Conservation (phyloP, 805 yeast genomes). For the Phaffomyces antillensis region DNA sequence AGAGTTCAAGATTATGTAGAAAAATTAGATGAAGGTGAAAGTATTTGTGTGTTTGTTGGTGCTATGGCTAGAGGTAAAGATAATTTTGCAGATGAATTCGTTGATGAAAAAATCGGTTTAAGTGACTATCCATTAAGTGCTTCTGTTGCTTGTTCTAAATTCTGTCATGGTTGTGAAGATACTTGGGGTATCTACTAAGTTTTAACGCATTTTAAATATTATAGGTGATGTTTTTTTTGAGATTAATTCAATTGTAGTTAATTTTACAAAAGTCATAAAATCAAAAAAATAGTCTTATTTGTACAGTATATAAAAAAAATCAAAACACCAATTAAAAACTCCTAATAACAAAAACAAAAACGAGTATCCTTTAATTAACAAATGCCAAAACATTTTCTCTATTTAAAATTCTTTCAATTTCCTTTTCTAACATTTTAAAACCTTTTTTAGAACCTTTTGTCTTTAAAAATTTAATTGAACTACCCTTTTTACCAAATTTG, state of each 20-base stretch:
- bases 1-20: conserved; percentile 83
- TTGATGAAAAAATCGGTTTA: conserved; percentile 93
- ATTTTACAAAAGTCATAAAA: neutral
- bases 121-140: conserved; percentile 95
- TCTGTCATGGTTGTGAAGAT: conserved; percentile 98
- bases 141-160: conserved; percentile 95
- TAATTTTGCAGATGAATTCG: conserved; percentile 93
- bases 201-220: neutral
- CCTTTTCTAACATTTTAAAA: conserved; percentile 50
- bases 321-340: neutral
- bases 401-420: conserved; percentile 55
- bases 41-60: conserved; percentile 96
- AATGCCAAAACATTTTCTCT: conserved; percentile 54
- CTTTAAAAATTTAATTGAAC: conserved; percentile 53
- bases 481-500: conserved; percentile 35
- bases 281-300: neutral
- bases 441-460: conserved; percentile 61
- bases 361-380: conserved; percentile 2
- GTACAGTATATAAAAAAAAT: neutral
- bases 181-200: conserved; percentile 71
- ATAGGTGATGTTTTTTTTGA: neutral
- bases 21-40: conserved; percentile 78
- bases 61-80: conserved; percentile 99
- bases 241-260: neutral
- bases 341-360: neutral